A percentile compares a stretch with the other conserved stretches of the same genome.
phyloP scores from a whole-genome alignment of 31 red algal genomes.

The Endocladia muricata region DNA sequence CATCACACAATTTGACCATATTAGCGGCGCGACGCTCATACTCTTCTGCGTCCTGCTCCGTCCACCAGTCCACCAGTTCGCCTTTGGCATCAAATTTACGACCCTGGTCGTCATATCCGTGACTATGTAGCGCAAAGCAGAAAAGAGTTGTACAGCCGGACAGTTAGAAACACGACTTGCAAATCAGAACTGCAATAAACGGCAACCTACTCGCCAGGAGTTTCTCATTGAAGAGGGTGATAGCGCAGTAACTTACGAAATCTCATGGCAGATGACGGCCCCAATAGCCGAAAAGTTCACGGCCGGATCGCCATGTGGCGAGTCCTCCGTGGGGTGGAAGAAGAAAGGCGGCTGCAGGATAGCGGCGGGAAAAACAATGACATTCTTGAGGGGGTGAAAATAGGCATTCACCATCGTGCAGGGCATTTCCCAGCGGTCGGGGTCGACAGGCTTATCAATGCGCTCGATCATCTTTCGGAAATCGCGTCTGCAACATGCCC shows the following conservation, averaged over 20 bases:
- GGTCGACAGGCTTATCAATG: slow-evolving; percentile 70
- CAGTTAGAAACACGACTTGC: not conserved
- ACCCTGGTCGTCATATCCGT: slow-evolving; percentile 87
- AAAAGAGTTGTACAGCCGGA: not conserved
- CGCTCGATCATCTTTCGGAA: slow-evolving; percentile 48
- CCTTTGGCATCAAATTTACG: slow-evolving; percentile 86
- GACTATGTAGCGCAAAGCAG: slow-evolving; percentile 6
- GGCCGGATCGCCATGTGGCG: slow-evolving; percentile 68
- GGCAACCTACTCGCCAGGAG: too few species aligned
- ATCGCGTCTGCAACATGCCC: slow-evolving; percentile 31
- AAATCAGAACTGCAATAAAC: too few species aligned
- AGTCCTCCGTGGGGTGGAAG: slow-evolving; percentile 58
- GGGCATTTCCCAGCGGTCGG: slow-evolving; percentile 73
- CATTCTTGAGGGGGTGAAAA: slow-evolving; percentile 77
- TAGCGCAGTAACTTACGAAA: slow-evolving; percentile 72
- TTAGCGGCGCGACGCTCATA: slow-evolving; percentile 72
- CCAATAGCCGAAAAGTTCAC: slow-evolving; percentile 95
- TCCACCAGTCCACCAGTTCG: slow-evolving; percentile 87
- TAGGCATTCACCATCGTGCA: slow-evolving; percentile 93
- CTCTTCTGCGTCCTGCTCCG: slow-evolving; percentile 51
- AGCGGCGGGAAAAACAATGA: slow-evolving; percentile 93
- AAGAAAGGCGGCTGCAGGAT: slow-evolving; percentile 95
- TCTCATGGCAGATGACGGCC: slow-evolving; percentile 84
- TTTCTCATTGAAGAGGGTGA: too few species aligned
- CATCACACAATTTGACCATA: slow-evolving; percentile 78